These are phyloP conservation scores for Grosmannia penicillata DNA, from an alignment of 2,329 filamentous ascomycete species.

Conservation along the genomic window DNA sequence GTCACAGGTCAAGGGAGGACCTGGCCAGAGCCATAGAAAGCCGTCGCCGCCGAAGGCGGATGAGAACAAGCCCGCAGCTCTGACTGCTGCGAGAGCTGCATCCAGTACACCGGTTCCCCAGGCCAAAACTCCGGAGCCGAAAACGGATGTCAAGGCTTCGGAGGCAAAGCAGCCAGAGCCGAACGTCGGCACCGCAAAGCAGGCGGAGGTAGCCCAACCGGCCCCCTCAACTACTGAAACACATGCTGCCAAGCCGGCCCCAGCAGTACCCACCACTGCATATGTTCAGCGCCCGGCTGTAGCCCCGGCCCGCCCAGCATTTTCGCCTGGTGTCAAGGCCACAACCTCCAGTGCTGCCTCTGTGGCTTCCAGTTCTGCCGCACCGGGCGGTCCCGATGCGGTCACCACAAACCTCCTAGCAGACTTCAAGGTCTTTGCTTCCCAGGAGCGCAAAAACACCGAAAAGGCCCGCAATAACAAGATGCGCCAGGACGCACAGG, in stretches of 20 bases:
- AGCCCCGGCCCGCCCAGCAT: conserved; percentile 23
- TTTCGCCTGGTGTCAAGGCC: conserved; percentile 24
- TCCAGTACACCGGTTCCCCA: conserved; percentile 11
- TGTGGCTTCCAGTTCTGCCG: conserved; percentile 15
- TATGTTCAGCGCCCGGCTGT: conserved; percentile 18
- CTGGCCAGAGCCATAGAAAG: conserved; percentile 21
- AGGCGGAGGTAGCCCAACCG: conserved; percentile 4
- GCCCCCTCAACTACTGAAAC: neutral
- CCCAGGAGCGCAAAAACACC: conserved; percentile 36
- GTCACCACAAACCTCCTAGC: conserved; percentile 47
- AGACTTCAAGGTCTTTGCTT: conserved; percentile 50
- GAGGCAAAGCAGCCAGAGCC: conserved; percentile 2
- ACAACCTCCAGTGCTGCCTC: neutral
- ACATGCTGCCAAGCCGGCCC: neutral
- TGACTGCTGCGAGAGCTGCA: conserved; percentile 9
- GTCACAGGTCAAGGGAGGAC: conserved; percentile 47
- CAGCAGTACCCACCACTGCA: conserved; percentile 1
- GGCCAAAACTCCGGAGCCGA: conserved; percentile 19
- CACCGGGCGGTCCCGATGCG: conserved; percentile 41
- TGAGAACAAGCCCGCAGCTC: conserved; percentile 18
- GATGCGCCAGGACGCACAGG: conserved; percentile 64
- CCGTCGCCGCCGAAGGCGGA: conserved; percentile 22
- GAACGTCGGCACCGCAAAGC: neutral
- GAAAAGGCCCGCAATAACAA: conserved; percentile 43
- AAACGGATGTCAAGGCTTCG: conserved; percentile 14